Evolutionary conservation across 192 early-diverging fungal genomes (phyloP).

Genomic region (Mortierella antarctica): DNA sequence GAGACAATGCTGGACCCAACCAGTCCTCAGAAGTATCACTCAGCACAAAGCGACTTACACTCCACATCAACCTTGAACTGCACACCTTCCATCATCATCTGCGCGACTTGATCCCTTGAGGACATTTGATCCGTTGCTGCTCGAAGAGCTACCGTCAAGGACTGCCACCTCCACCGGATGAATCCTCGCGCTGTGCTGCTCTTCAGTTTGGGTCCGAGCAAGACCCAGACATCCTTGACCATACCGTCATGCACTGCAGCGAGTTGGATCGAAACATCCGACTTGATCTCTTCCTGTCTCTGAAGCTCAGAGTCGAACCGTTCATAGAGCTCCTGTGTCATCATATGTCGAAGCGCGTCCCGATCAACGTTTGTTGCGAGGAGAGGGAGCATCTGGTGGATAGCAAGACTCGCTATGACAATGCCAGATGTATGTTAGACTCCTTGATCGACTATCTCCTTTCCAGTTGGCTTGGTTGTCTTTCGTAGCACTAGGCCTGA

Average conservation of each 20-base stretch:
- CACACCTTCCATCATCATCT: constrained; percentile 60
- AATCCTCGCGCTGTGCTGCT: constrained; percentile 45
- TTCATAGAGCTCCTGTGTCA: constrained; percentile 56
- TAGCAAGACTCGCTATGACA: constrained; percentile 37
- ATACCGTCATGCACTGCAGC: constrained; percentile 60
- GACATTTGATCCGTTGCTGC: constrained; percentile 51
- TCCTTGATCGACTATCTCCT: too few species aligned
- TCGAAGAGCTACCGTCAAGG: constrained; percentile 26
- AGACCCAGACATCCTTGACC: constrained; percentile 62
- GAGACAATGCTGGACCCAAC: background rate
- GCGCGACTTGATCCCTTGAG: constrained; percentile 52
- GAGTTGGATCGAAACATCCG: constrained; percentile 51
- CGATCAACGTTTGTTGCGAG: constrained; percentile 27
- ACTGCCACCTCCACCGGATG: constrained; percentile 50
- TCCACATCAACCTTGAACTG: constrained; percentile 62
- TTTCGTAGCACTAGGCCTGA: background rate
- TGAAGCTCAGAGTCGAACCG: constrained; percentile 28
- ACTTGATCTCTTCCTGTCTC: constrained; percentile 32
- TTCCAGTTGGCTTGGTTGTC: background rate
- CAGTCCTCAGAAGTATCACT: background rate
- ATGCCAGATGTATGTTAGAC: background rate
- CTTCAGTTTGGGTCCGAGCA: constrained; percentile 44
- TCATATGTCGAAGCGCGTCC: constrained; percentile 19
- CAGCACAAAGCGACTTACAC: constrained; percentile 8
- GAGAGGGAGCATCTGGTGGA: constrained; percentile 31